phyloP scores from a whole-genome alignment of 2,329 filamentous ascomycete species.

The Fusarium pseudocircinatum region DNA sequence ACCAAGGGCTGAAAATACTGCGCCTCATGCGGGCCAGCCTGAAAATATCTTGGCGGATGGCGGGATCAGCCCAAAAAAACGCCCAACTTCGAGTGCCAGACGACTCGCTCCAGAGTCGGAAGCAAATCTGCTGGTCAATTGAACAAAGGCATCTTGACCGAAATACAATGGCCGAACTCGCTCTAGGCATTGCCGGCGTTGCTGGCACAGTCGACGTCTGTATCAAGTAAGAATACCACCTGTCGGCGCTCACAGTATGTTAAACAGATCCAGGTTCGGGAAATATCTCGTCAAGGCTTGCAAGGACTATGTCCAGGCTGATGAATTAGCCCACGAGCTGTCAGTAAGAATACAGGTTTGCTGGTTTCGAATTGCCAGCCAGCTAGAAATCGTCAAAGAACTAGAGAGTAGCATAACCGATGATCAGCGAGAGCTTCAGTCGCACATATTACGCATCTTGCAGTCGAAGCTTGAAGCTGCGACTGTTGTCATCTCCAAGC shows the following conservation, averaged over 20 bases:
- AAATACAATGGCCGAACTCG: not conserved
- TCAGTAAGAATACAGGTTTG: not conserved
- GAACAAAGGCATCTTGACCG: rapidly evolving
- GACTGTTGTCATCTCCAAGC: not conserved
- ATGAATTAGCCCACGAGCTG: not conserved
- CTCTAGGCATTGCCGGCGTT: not conserved
- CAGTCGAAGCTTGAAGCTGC: not conserved
- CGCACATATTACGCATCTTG: not conserved
- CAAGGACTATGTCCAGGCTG: not conserved
- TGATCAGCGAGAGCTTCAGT: not conserved
- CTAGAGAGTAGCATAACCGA: not conserved
- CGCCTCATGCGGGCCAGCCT: not conserved
- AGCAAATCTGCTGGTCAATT: not conserved
- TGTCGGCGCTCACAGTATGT: too few species aligned
- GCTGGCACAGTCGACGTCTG: not conserved
- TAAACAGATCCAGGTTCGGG: not conserved
- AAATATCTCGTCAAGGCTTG: not conserved
- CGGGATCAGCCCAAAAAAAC: not conserved
- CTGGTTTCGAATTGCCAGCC: not conserved
- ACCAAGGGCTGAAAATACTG: not conserved
- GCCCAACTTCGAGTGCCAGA: not conserved
- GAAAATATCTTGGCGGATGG: not conserved
- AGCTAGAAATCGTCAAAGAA: not conserved
- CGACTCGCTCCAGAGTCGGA: not conserved
- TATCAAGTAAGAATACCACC: not conserved